These are phyloP conservation scores for Daldinia caldariorum DNA, from an alignment of 495 filamentous ascomycete species.

Conservation along the genomic window DNA sequence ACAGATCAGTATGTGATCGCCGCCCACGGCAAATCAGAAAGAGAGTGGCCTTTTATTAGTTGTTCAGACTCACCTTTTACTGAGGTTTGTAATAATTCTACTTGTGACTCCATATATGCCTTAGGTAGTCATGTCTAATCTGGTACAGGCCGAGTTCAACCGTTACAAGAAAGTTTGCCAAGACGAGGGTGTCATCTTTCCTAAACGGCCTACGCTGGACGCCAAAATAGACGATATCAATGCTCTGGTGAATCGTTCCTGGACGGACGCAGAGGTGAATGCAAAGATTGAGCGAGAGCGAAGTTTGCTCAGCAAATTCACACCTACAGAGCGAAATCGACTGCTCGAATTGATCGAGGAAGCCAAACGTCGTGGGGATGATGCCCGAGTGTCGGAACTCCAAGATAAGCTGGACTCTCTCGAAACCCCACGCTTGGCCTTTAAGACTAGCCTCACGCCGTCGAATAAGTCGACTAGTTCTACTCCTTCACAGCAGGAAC, in stretches of 20 bases:
- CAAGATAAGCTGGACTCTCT: slow-evolving; percentile 75
- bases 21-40: slow-evolving; percentile 78
- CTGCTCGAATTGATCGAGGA: slow-evolving; percentile 68
- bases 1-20: slow-evolving; percentile 80
- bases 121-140: slow-evolving; percentile 41
- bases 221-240: slow-evolving; percentile 86
- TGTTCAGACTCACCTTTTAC: slow-evolving; percentile 81
- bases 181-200: slow-evolving; percentile 74
- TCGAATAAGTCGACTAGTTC: slow-evolving; percentile 55
- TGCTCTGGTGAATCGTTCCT: slow-evolving; percentile 75
- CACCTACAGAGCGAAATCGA: slow-evolving; percentile 70
- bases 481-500: slow-evolving; percentile 71
- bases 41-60: slow-evolving; percentile 81
- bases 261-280: slow-evolving; percentile 81
- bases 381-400: slow-evolving; percentile 65
- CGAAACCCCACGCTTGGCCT: slow-evolving; percentile 73
- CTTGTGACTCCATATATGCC: neutral
- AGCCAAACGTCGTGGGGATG: slow-evolving; percentile 71
- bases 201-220: slow-evolving; percentile 70
- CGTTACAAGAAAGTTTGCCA: slow-evolving; percentile 82
- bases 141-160: slow-evolving; percentile 73
- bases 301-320: slow-evolving; percentile 65
- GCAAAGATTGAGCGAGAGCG: slow-evolving; percentile 78
- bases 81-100: slow-evolving; percentile 63
- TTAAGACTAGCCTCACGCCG: slow-evolving; percentile 66